Evolutionary conservation across 768 basidiomycete species (phyloP).

Genomic region (Phaffia tasmanica): DNA sequence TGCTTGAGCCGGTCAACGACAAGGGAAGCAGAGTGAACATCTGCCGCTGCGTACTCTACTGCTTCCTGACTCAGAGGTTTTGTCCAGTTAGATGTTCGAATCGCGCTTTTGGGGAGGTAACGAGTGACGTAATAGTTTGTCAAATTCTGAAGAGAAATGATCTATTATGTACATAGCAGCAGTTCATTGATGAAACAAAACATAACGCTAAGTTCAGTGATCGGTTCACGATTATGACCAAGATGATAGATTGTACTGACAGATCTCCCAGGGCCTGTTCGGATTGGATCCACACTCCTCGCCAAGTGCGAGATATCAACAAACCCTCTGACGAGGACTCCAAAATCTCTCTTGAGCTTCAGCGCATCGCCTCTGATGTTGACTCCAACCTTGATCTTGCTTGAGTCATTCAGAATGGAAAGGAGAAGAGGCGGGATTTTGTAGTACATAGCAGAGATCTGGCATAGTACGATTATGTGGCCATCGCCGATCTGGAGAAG

Average conservation of each 20-base stretch:
- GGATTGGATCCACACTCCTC: neutral
- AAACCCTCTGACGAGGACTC: constrained; percentile 4
- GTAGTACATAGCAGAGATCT: constrained; percentile 17
- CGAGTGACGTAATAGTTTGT: constrained; percentile 8
- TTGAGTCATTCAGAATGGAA: constrained; percentile 5
- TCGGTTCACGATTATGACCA: neutral
- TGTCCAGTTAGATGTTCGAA: constrained; percentile 17
- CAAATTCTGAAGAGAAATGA: constrained; percentile 9
- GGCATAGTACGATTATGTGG: constrained; percentile 14
- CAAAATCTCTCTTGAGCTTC: constrained; percentile 21
- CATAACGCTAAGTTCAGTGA: neutral
- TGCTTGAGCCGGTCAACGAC: neutral
- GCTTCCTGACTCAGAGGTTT: constrained; percentile 7
- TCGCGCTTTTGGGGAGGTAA: constrained; percentile 13
- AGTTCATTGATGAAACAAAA: neutral
- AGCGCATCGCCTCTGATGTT: constrained; percentile 19
- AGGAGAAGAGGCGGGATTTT: constrained; percentile 6
- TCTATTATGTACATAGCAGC: neutral
- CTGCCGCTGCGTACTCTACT: constrained; percentile 10
- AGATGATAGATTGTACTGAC: neutral
- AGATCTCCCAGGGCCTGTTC: constrained; percentile 12
- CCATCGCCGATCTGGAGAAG: constrained; percentile 13
- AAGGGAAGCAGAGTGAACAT: constrained; percentile 13
- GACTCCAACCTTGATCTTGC: constrained; percentile 14
- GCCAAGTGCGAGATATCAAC: constrained; percentile 16